These are phyloP conservation scores for Phytopythium ostracodes DNA, from an alignment of 352 stramenopile species.

Conservation along the genomic window DNA sequence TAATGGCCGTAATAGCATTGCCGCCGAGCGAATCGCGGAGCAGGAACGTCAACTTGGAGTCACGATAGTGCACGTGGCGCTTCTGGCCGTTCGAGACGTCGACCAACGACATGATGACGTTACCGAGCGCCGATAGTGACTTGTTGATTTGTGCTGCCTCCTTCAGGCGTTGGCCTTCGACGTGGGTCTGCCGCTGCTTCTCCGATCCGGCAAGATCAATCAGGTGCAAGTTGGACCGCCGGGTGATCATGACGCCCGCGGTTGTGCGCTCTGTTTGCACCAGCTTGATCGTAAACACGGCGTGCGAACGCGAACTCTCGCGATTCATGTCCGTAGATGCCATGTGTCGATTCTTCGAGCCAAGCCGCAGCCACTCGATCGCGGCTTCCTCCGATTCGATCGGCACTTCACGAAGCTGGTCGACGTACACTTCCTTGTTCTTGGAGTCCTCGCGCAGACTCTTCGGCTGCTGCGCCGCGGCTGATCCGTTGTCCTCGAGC, in stretches of 20 bases:
- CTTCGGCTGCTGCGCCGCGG: constrained; percentile 49
- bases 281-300: constrained; percentile 96
- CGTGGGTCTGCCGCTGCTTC: constrained; percentile 81
- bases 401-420: constrained; percentile 61
- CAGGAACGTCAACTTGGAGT: constrained; percentile 85
- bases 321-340: constrained; percentile 97
- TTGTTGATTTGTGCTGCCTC: constrained; percentile 90
- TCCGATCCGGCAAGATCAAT: constrained; percentile 88
- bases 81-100: constrained; percentile 79
- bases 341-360: constrained; percentile 89
- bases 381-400: constrained; percentile 63
- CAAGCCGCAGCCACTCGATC: constrained; percentile 69
- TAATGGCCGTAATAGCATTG: constrained; percentile 85
- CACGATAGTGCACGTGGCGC: constrained; percentile 81
- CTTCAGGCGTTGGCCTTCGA: constrained; percentile 78
- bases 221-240: constrained; percentile 76
- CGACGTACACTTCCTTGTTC: constrained; percentile 77
- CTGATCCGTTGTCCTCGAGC: constrained; percentile 50
- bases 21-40: constrained; percentile 77
- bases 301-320: constrained; percentile 94
- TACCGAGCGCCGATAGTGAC: constrained; percentile 81
- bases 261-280: constrained; percentile 74
- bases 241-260: constrained; percentile 51
- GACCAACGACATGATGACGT: constrained; percentile 88
- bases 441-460: constrained; percentile 67